Percentiles rank a stretch among this genome's conserved stretches.
These are phyloP conservation scores for Starmerella bombicola DNA, from an alignment of 805 yeast species.

Conservation along the genomic window DNA sequence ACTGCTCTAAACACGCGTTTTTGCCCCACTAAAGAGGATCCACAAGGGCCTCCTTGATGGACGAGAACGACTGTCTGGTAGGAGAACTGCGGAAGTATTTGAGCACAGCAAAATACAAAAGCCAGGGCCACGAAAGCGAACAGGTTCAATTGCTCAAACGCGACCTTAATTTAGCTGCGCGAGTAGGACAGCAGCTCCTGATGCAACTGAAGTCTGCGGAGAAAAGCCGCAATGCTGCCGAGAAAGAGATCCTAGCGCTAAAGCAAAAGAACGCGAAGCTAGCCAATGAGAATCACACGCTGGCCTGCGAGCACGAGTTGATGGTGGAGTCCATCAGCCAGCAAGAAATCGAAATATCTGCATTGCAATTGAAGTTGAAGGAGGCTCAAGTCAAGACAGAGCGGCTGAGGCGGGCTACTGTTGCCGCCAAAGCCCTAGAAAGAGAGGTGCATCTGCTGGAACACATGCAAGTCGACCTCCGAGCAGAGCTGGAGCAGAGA, in stretches of 20 bases:
- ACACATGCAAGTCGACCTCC: constrained; percentile 14
- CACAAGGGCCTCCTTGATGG: constrained; percentile 11
- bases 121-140: constrained; percentile 11
- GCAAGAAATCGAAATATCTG: constrained; percentile 15
- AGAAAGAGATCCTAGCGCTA: constrained; percentile 10
- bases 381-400: constrained; percentile 13
- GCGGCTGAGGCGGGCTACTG: constrained; percentile 14
- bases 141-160: constrained; percentile 18
- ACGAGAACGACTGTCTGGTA: constrained; percentile 16
- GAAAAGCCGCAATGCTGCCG: constrained; percentile 9
- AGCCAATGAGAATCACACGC: constrained; percentile 14
- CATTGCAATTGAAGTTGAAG: constrained; percentile 10
- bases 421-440: constrained; percentile 18
- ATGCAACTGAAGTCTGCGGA: constrained; percentile 20
- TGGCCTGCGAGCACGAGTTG: constrained; percentile 16
- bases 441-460: constrained; percentile 20
- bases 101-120: constrained; percentile 11
- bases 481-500: constrained; percentile 13
- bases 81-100: constrained; percentile 18
- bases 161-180: constrained; percentile 23
- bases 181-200: constrained; percentile 21
- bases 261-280: constrained; percentile 12
- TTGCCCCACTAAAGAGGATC: background rate
- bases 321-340: constrained; percentile 13
- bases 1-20: too few species aligned